These are phyloP conservation scores for Avena insularis DNA, from an alignment of 176 grass and related monocot species.

Conservation along the genomic window DNA sequence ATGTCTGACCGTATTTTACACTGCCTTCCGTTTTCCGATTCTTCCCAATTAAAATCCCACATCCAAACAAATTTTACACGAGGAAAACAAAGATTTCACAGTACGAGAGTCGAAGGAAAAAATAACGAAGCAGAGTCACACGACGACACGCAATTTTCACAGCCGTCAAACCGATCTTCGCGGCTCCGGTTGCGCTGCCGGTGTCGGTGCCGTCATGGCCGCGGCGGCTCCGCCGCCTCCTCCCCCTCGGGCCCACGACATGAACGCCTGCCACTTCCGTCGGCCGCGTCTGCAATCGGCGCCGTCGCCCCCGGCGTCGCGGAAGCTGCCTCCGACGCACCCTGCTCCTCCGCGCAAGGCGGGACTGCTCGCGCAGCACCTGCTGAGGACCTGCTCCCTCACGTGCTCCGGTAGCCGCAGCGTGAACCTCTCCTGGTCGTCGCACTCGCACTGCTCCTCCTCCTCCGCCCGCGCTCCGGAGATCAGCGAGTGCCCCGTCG, in stretches of 20 bases:
- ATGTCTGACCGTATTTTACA: neutral
- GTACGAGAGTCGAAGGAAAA: no score
- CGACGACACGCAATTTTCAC: neutral
- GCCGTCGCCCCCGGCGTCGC: slow-evolving; percentile 30
- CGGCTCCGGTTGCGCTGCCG: neutral
- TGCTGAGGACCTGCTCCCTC: slow-evolving; percentile 59
- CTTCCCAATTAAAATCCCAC: no score
- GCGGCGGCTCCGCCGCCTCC: neutral
- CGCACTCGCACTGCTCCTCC: slow-evolving; percentile 28
- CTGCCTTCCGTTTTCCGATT: no score
- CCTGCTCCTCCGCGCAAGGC: slow-evolving; percentile 13
- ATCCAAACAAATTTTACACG: no score
- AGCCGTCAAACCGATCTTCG: neutral
- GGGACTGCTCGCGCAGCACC: slow-evolving; percentile 37
- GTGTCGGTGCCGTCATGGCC: neutral
- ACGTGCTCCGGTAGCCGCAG: slow-evolving; percentile 72
- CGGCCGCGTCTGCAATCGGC: slow-evolving; percentile 61
- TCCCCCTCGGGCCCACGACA: slow-evolving; percentile 48
- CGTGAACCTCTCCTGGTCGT: slow-evolving; percentile 70
- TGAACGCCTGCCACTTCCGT: slow-evolving; percentile 45
- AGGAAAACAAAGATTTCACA: no score
- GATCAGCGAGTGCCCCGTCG: slow-evolving; percentile 41
- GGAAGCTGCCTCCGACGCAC: slow-evolving; percentile 41
- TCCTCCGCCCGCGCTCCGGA: neutral
- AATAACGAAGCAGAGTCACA: no score